Percentiles rank a stretch among this genome's conserved stretches.
Evolutionary conservation across 352 stramenopile species (phyloP).

Genomic region (Globisporangium echinulatum): DNA sequence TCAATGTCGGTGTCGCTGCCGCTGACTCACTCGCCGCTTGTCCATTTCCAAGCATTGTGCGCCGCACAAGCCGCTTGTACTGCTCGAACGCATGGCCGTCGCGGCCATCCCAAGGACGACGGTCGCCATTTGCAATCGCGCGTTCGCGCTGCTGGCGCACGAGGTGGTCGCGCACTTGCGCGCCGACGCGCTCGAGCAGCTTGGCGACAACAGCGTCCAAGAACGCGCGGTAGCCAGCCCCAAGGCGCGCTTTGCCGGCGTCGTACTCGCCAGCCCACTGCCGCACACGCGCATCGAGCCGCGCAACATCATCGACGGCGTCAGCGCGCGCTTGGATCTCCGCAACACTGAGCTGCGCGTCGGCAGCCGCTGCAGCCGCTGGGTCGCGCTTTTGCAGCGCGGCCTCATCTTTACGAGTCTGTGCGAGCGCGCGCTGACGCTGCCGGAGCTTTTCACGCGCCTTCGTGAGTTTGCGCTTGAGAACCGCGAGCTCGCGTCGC

Average conservation of each 20-base stretch:
- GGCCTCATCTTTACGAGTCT: constrained; percentile 17
- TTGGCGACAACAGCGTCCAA: constrained; percentile 49
- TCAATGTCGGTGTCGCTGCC: too few relatives aligned
- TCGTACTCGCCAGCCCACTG: constrained; percentile 38
- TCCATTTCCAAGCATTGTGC: constrained; percentile 30
- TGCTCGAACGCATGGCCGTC: constrained; percentile 49
- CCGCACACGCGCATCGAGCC: constrained; percentile 31
- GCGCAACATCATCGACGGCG: constrained; percentile 26
- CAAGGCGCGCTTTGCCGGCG: constrained; percentile 31
- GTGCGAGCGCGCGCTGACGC: constrained; percentile 13
- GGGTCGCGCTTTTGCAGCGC: constrained; percentile 14
- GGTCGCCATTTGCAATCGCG: constrained; percentile 46
- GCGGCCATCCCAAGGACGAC: constrained; percentile 61
- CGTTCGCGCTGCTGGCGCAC: constrained; percentile 57
- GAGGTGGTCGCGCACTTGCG: constrained; percentile 42
- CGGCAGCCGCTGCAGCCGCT: constrained; percentile 1
- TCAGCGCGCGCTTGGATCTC: constrained; percentile 35
- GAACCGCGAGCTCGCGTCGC: constrained; percentile 20
- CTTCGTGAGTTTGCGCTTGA: constrained; percentile 34
- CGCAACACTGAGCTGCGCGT: constrained; percentile 16
- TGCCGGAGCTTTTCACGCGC: constrained; percentile 22
- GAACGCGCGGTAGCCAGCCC: constrained; percentile 48
- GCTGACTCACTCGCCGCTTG: constrained; percentile 14
- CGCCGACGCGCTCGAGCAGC: constrained; percentile 44
- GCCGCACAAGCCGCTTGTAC: constrained; percentile 45